Percentiles rank a stretch among this genome's conserved stretches.
These are phyloP conservation scores for Apiospora phragmitis DNA, from an alignment of 2,329 filamentous ascomycete genomes.

Conservation along the genomic window DNA sequence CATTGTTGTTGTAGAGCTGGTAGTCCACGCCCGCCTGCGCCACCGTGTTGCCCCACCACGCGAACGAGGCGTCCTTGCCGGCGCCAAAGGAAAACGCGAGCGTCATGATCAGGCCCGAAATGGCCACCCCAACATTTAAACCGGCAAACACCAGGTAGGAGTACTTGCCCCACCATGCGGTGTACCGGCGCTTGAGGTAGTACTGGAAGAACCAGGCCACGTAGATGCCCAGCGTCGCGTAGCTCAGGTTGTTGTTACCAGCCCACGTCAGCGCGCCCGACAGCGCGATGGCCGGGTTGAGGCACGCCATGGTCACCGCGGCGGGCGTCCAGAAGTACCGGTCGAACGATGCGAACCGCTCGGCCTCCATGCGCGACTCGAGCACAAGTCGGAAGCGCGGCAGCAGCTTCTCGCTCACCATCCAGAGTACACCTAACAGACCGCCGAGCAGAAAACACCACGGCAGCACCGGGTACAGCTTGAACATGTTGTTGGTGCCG, in stretches of 20 bases:
- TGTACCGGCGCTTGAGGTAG: conserved; percentile 33
- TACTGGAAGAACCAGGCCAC: conserved; percentile 29
- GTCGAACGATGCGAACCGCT: conserved; percentile 22
- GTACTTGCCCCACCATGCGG: conserved; percentile 30
- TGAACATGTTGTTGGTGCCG: conserved; percentile 31
- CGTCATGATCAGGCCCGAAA: conserved; percentile 30
- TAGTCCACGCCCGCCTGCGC: conserved; percentile 16
- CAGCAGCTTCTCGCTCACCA: conserved; percentile 25
- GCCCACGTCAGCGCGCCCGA: conserved; percentile 31
- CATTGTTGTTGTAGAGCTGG: conserved; percentile 18
- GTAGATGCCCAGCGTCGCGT: conserved; percentile 31
- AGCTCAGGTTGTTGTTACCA: conserved; percentile 30
- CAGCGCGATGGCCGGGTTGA: conserved; percentile 26
- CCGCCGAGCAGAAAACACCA: conserved; percentile 37
- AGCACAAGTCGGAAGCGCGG: conserved; percentile 21
- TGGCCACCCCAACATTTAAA: conserved; percentile 39
- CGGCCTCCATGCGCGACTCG: conserved; percentile 18
- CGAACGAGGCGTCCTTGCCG: conserved; percentile 21
- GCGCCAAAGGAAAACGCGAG: conserved; percentile 27
- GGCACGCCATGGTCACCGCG: conserved; percentile 14
- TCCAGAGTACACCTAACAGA: conserved; percentile 30
- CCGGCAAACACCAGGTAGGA: conserved; percentile 31
- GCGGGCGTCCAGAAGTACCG: conserved; percentile 24
- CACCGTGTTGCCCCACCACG: conserved; percentile 51
- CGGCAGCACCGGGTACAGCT: conserved; percentile 31